Conservation (phyloP, 345 rosid genomes). For the Eucalyptus regnans region DNA sequence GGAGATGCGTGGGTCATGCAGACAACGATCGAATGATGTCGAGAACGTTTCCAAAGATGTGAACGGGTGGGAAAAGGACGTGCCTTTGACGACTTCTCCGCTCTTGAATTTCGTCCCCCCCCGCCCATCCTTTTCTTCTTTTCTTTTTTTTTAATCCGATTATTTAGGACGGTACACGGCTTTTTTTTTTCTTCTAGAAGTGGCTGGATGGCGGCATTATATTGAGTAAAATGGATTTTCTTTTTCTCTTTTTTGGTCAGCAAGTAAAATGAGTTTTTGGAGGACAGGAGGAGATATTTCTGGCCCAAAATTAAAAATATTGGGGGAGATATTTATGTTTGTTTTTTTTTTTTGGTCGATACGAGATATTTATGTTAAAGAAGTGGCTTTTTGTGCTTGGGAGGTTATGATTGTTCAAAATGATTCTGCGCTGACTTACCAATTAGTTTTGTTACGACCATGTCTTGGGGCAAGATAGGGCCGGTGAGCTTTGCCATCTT, state of each 20-base stretch:
- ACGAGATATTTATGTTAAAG: background rate
- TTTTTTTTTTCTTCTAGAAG: background rate
- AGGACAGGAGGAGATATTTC: background rate
- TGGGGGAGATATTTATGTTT: too few species aligned
- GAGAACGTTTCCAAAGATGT: background rate
- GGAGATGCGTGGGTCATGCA: background rate
- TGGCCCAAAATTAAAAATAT: too few species aligned
- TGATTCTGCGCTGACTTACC: background rate
- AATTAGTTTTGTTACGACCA: background rate
- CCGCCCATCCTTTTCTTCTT: too few species aligned
- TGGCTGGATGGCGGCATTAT: background rate
- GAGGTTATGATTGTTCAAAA: background rate
- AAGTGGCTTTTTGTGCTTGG: background rate
- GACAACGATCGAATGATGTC: background rate
- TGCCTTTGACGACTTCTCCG: background rate
- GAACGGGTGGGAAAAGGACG: background rate
- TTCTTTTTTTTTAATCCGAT: background rate
- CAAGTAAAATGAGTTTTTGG: too few species aligned
- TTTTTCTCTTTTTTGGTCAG: too few species aligned
- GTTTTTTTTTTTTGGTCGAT: too few species aligned
- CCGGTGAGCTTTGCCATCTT: background rate
- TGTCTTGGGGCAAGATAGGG: background rate
- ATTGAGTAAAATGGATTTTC: background rate
- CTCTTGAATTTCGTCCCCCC: background rate
- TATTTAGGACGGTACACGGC: background rate